Percentiles rank a stretch among this genome's conserved stretches.
Evolutionary conservation across 169 alveolate genomes (phyloP).

Genomic region (Amoebophrya sp.): DNA sequence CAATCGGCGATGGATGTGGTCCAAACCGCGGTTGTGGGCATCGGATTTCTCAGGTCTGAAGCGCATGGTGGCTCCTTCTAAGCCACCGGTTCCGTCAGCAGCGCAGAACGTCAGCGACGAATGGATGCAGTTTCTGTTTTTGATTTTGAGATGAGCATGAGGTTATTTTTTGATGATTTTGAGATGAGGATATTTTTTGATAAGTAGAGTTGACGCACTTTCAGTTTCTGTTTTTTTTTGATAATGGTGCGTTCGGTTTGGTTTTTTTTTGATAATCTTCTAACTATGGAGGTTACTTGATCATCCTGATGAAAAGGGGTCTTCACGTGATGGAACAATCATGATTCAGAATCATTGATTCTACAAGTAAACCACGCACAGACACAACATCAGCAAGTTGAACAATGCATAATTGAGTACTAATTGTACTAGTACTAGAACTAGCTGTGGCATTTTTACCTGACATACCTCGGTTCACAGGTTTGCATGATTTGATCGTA

Average conservation of each 20-base stretch:
- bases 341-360: too few relatives aligned
- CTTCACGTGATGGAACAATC: too few relatives aligned
- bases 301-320: too few relatives aligned
- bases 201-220: background rate
- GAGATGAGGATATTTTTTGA: too few relatives aligned
- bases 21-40: background rate
- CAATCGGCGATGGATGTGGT: background rate
- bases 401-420: too few relatives aligned
- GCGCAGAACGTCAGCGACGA: background rate
- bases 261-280: background rate
- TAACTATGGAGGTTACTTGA: background rate
- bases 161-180: too few relatives aligned
- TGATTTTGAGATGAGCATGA: background rate
- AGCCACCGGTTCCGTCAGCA: background rate
- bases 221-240: background rate
- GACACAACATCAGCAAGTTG: too few relatives aligned
- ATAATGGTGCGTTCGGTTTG: background rate
- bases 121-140: background rate
- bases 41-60: background rate
- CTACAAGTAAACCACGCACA: too few relatives aligned
- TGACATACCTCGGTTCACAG: too few relatives aligned
- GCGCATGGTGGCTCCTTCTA: constrained; percentile 18
- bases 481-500: too few relatives aligned
- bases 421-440: too few relatives aligned
- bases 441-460: too few relatives aligned